Percentiles rank a stretch among this genome's conserved stretches.
These are phyloP conservation scores for Dictyophora rubrovolvata DNA, from an alignment of 768 basidiomycete genomes.

Conservation along the genomic window DNA sequence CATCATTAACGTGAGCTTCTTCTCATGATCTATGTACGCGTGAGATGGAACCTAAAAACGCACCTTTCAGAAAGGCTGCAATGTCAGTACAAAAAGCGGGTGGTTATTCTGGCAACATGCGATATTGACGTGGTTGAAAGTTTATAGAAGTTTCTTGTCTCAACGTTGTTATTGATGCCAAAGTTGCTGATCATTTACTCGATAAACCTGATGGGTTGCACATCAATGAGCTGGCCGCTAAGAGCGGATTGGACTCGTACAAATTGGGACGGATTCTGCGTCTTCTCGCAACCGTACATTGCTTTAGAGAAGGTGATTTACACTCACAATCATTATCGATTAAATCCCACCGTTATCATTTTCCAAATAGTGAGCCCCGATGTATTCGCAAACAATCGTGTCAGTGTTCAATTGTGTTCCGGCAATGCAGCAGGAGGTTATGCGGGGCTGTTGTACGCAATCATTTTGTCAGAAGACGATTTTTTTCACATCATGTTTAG, in stretches of 20 bases:
- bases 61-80: not conserved
- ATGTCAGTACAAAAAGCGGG: too few species aligned
- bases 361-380: conserved; percentile 22
- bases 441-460: conserved; percentile 19
- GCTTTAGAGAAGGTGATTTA: conserved; percentile 28
- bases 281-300: conserved; percentile 29
- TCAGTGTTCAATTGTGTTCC: conserved; percentile 26
- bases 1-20: conserved; percentile 22
- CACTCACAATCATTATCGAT: not conserved
- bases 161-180: conserved; percentile 24
- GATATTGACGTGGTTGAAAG: not conserved
- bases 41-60: too few species aligned
- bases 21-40: too few species aligned
- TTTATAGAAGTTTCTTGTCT: conserved; percentile 18
- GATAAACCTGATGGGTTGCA: conserved; percentile 28
- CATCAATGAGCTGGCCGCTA: conserved; percentile 22
- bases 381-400: conserved; percentile 33
- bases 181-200: conserved; percentile 29
- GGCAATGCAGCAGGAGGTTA: conserved; percentile 21
- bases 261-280: conserved; percentile 32
- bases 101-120: too few species aligned
- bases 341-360: too few species aligned
- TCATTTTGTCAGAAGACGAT: not conserved
- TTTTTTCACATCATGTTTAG: not conserved
- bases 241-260: conserved; percentile 22